These are phyloP conservation scores for Plasmodium inui DNA, from an alignment of 169 alveolate genomes.

Conservation along the genomic window DNA sequence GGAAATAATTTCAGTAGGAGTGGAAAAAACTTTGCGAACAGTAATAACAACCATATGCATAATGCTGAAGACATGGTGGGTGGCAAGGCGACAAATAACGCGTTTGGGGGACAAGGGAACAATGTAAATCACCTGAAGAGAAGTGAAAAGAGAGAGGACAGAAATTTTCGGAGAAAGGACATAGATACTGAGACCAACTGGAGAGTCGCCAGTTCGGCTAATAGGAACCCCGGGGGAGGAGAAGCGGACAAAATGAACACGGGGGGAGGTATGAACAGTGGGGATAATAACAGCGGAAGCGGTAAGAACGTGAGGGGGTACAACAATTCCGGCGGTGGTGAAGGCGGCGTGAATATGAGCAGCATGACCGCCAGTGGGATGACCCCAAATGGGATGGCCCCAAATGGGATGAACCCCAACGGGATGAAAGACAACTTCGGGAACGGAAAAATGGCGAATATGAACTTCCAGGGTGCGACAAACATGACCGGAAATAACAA, in stretches of 20 bases:
- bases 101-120: slow-evolving; percentile 20
- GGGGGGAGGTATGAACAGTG: background rate
- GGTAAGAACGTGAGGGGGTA: background rate
- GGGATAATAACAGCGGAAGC: background rate
- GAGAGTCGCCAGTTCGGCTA: slow-evolving; percentile 17
- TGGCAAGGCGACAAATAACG: background rate
- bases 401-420: background rate
- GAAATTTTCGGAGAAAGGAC: slow-evolving; percentile 37
- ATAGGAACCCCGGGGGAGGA: background rate
- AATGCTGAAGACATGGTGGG: background rate
- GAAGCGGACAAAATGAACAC: background rate
- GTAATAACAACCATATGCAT: slow-evolving; percentile 10
- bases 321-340: background rate
- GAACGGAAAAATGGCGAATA: slow-evolving; percentile 6
- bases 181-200: slow-evolving; percentile 43
- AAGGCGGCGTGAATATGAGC: background rate
- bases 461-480: background rate
- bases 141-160: slow-evolving; percentile 52
- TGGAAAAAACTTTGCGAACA: background rate
- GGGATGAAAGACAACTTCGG: background rate
- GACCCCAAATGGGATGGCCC: background rate
- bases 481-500: slow-evolving; percentile 14
- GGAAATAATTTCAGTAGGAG: slow-evolving; percentile 25
- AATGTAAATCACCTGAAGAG: slow-evolving; percentile 27
- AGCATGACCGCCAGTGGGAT: background rate